A percentile compares a stretch with the other conserved stretches of the same genome.
Evolutionary conservation across 495 filamentous ascomycete species (phyloP).

Genomic region (Tuber microsphaerosporum): DNA sequence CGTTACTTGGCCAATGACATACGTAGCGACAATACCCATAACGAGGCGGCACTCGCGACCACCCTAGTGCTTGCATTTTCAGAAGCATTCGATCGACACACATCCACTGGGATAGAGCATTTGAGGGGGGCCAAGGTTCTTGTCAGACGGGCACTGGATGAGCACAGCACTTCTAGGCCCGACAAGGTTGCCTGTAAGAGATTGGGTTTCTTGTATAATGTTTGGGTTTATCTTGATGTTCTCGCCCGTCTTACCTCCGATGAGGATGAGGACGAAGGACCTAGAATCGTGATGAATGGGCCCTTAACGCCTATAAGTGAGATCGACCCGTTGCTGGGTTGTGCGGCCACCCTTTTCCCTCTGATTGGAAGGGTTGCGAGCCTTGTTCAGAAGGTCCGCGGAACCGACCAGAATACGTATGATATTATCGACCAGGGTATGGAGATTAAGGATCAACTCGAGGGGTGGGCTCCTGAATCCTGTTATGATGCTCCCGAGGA

Average conservation of each 20-base stretch:
- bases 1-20: constrained; percentile 54
- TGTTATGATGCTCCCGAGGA: constrained; percentile 58
- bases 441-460: constrained; percentile 56
- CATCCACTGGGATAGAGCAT: constrained; percentile 66
- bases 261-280: constrained; percentile 51
- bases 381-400: constrained; percentile 59
- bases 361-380: constrained; percentile 64
- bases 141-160: constrained; percentile 54
- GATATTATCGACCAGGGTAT: constrained; percentile 59
- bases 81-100: constrained; percentile 72
- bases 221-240: constrained; percentile 78
- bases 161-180: constrained; percentile 33
- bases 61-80: constrained; percentile 68
- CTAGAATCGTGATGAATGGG: constrained; percentile 35
- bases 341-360: constrained; percentile 64
- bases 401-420: constrained; percentile 53
- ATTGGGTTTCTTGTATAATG: constrained; percentile 66
- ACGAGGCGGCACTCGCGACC: constrained; percentile 64
- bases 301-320: constrained; percentile 48
- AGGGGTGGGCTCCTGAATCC: constrained; percentile 57
- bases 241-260: constrained; percentile 66
- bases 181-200: constrained; percentile 50
- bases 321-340: constrained; percentile 71
- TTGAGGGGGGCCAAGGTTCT: constrained; percentile 62
- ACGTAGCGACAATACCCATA: constrained; percentile 49